phyloP scores from a whole-genome alignment of 257 asterid genomes.

The Asclepias syriaca region DNA sequence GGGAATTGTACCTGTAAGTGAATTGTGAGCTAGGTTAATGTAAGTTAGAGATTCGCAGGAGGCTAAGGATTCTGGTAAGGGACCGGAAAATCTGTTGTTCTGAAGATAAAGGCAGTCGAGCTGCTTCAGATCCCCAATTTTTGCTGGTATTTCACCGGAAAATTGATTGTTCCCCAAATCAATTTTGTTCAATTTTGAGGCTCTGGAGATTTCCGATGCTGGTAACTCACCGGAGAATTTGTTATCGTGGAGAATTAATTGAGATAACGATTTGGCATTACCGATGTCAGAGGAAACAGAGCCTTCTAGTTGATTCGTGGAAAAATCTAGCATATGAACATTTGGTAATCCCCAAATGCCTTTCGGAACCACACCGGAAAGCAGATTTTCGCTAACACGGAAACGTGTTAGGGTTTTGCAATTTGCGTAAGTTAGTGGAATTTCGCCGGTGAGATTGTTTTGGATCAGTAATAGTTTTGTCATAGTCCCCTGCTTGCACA shows the following conservation, averaged over 20 bases:
- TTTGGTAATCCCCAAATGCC: conserved; percentile 53
- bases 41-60: conserved; percentile 49
- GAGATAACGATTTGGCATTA: conserved; percentile 46
- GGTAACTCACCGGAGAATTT: conserved; percentile 57
- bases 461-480: conserved; percentile 25
- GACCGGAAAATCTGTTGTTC: conserved; percentile 52
- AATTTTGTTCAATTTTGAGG: conserved; percentile 37
- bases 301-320: conserved; percentile 53
- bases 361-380: conserved; percentile 57
- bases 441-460: conserved; percentile 31
- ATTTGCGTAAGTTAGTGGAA: conserved; percentile 29
- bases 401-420: conserved; percentile 38
- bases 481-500: conserved; percentile 33
- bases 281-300: conserved; percentile 48
- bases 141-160: conserved; percentile 50
- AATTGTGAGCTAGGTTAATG: conserved; percentile 57
- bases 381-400: conserved; percentile 55
- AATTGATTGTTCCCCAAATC: conserved; percentile 57
- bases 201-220: conserved; percentile 32
- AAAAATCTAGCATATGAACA: conserved; percentile 43
- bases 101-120: conserved; percentile 45
- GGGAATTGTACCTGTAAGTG: conserved; percentile 58
- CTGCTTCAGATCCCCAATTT: conserved; percentile 51
- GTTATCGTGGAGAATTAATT: conserved; percentile 43
- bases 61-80: conserved; percentile 63